Base-by-base conservation (phyloP, 2,329 filamentous ascomycete genomes). In the Xylariaceae sp. region DNA sequence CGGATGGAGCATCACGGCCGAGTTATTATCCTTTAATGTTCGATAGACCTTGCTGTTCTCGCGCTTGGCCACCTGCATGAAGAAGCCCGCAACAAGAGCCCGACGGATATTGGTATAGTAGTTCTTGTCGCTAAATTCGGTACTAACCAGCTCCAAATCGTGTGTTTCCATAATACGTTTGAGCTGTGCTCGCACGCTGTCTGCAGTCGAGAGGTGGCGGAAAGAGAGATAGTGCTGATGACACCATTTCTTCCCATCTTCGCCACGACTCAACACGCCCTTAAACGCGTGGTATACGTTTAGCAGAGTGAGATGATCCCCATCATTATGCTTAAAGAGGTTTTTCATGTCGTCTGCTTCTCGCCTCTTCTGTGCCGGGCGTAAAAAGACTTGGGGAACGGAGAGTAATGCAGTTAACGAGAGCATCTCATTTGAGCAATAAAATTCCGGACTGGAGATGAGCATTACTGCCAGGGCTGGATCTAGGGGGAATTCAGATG, bases 221-320 rank as follows among this genome's bases (percentile, higher is more conserved):
- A 88, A 87, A 5, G 91, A 96, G 29, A 99, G 81, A 76, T 96
- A 99, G 75, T 97, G 93, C 69, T 97, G 90, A 73, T 96, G 91
- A 69, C 94, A 97, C 94, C 94, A 99, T 71, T 90, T 85, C 76
- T 92, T 94, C 13, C 83, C 80, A 68, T 95, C 89, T 1, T 79
- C 80, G 50, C 74, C 75, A 32, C 77, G 88, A 82, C 62, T 88
- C 80, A 63, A 82, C 78, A 68, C 85, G 35, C 85, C 80, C 77
- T 96, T 97, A 84, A 96, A 99, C 18, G 94, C 94, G 72, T 99
- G 95, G 74, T 97, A 99, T 39, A 93, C 93, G 71, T 99, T 99
- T 57, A 99, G 84, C 72, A 99, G 87, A 13, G 94, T 97, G 37
- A 99, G 81, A 68, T 99, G 94, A 68, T 99, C 94, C 49, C 94